Percentiles rank a stretch among this genome's conserved stretches.
Conservation (phyloP, 805 yeast species). For the Candida palmyrensis region DNA sequence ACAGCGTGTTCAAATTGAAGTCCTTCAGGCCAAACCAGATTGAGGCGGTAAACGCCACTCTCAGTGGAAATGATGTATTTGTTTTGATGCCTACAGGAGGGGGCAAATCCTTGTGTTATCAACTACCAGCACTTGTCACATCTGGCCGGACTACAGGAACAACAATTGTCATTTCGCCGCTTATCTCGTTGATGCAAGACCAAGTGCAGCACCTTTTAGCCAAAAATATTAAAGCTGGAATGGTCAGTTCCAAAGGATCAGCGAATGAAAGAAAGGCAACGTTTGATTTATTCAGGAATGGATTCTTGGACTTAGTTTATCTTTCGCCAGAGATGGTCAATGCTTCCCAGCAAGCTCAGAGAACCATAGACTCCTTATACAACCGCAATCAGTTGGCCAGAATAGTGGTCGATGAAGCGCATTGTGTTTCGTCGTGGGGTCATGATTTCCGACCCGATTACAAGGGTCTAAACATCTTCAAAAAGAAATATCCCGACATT, state of each 20-base stretch:
- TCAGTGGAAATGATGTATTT: constrained; percentile 79
- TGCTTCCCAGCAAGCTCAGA: constrained; percentile 63
- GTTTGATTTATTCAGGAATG: constrained; percentile 57
- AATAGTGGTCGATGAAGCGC: constrained; percentile 94
- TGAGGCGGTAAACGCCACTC: constrained; percentile 77
- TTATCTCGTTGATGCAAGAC: constrained; percentile 95
- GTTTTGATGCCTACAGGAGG: constrained; percentile 99
- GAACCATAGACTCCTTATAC: constrained; percentile 55
- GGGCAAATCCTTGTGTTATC: constrained; percentile 94
- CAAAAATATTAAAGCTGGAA: constrained; percentile 72
- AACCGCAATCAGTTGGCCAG: constrained; percentile 61
- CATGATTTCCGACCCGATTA: constrained; percentile 98
- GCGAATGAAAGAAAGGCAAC: constrained; percentile 59
- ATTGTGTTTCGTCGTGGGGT: constrained; percentile 98
- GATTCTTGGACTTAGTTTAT: constrained; percentile 71
- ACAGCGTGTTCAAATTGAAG: constrained; percentile 54
- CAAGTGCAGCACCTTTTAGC: constrained; percentile 78
- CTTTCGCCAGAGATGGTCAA: constrained; percentile 93
- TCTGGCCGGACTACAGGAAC: constrained; percentile 77
- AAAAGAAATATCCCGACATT: constrained; percentile 64
- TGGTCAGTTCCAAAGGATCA: constrained; percentile 76
- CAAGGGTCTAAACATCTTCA: constrained; percentile 71
- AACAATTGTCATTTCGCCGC: constrained; percentile 88
- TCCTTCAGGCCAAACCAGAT: constrained; percentile 79
- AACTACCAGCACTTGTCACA: constrained; percentile 81